Evolutionary conservation across 2,329 filamentous ascomycete genomes (phyloP).

Genomic region (Grosmannia huntii): DNA sequence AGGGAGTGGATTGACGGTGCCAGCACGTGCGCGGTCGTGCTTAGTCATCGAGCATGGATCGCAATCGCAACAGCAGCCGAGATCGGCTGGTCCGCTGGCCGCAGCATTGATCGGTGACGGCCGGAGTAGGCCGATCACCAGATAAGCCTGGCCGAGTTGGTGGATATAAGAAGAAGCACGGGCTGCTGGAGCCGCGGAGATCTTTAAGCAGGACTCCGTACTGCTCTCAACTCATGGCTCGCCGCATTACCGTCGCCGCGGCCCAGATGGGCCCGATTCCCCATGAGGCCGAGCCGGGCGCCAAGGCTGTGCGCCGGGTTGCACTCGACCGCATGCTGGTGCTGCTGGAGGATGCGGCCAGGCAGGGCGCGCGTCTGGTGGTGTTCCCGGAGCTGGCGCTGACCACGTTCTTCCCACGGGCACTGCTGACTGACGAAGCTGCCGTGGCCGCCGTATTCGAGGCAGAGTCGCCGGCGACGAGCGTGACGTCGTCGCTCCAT

Average conservation of each 20-base stretch:
- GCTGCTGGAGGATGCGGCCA: slow-evolving; percentile 32
- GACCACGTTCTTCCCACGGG: slow-evolving; percentile 43
- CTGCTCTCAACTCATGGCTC: not conserved
- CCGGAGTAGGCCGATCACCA: not conserved
- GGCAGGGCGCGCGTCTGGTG: slow-evolving; percentile 32
- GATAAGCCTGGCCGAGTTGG: not conserved
- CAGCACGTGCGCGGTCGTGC: no score
- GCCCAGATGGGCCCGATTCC: slow-evolving; percentile 39
- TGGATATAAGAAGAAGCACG: not conserved
- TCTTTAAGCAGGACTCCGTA: not conserved
- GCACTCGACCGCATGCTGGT: slow-evolving; percentile 34
- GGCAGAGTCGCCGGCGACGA: slow-evolving; percentile 22
- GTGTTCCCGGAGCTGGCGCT: slow-evolving; percentile 42
- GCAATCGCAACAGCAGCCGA: not conserved
- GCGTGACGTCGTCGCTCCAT: slow-evolving; percentile 21
- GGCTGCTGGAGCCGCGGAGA: not conserved
- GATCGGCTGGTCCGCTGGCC: not conserved
- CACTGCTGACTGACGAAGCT: slow-evolving; percentile 30
- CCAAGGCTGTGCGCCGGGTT: slow-evolving; percentile 25
- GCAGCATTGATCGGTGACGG: not conserved
- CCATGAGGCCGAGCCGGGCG: slow-evolving; percentile 11
- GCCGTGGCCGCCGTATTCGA: slow-evolving; percentile 37
- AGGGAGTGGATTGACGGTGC: no score
- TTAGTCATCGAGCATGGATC: no score
- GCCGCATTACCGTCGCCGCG: slow-evolving; percentile 28